Percentiles rank a stretch among this genome's conserved stretches.
Conservation (phyloP, 441 rosid genomes). For the Melastoma candidum region DNA sequence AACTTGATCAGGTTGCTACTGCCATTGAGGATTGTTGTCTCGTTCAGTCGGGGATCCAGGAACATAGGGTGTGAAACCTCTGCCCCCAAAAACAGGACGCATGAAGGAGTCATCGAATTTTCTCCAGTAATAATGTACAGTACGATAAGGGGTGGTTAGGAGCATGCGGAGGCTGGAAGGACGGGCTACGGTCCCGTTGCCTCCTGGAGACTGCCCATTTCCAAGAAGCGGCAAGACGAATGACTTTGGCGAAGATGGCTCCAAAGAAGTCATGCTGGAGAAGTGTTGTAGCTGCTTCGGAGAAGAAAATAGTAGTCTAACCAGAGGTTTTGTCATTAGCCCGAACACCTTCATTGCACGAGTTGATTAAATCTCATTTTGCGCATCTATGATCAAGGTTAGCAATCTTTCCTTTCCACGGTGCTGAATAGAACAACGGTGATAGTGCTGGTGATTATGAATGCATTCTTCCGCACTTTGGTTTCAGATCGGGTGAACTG, state of each 20-base stretch:
- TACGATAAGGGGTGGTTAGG: conserved; percentile 5
- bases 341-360: conserved; percentile 15
- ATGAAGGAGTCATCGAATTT: conserved; percentile 14
- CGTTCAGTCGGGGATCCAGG: not conserved
- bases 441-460: conserved; percentile 17
- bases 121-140: conserved; percentile 14
- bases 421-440: conserved; percentile 18
- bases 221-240: conserved; percentile 8
- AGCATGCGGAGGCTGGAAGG: conserved; percentile 11
- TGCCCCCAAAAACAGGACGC: conserved; percentile 18
- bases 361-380: not conserved
- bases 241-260: conserved; percentile 6
- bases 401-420: conserved; percentile 6
- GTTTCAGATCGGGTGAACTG: conserved; percentile 11
- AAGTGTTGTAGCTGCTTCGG: not conserved
- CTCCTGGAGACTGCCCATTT: not conserved
- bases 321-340: conserved; percentile 14
- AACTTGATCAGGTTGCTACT: no score
- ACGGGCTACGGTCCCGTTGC: not conserved
- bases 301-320: conserved; percentile 11
- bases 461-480: conserved; percentile 11
- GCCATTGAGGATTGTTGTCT: no score
- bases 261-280: conserved; percentile 1
- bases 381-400: not conserved
- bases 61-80: conserved; percentile 11